Evolutionary conservation across 768 basidiomycete genomes (phyloP), one percentile per base, ranked within the genome.

Genomic region (Kwoniella heveanensis): DNA sequence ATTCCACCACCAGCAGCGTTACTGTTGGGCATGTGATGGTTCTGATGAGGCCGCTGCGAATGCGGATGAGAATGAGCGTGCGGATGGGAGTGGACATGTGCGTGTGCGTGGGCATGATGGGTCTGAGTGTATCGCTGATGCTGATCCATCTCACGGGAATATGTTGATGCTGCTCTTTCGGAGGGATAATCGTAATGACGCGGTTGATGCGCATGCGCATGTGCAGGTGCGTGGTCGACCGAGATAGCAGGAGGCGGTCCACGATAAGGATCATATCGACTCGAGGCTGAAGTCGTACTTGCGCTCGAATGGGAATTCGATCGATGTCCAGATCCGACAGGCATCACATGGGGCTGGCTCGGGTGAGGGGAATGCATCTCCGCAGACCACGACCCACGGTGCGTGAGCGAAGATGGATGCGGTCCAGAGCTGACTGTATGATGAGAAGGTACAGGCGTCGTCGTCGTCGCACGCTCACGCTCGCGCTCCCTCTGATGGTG

Each of bases 371-470:
- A 50, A 47, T 54, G 39, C 39, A 44, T 44, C 8, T 44, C 39
- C 39, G 39, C 9, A 9, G 39, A 10, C 39, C 39, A 44, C 39
- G 39, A 44, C 10, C 52, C 54, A 54, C 13, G 52, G 54, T 15
- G 60, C 29, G 50, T 22, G 25, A 52, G 52, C 29, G 51, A 21
- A 46, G 19, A 24, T 12, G 13, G 15, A 26, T 44, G 56, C 15
- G 57, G 39, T 7, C 4, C 39, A 44, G 24, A 29, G 24, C 12
- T 24, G 8, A 29, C 24, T 22, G 22, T 51, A 30, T 36, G 27
- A 30, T 54, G 46, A 32, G 27, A 24, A 36, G 62, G 54, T 21
- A 63, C 29, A 63, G 62, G 55, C 12, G 55, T 57, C 3, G 62
- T 51, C 5, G 62, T 55, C 22, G 36, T 19, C 22, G 62, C 55